A percentile compares a stretch with the other conserved stretches of the same genome.
phyloP scores from a whole-genome alignment of 169 alveolate species.

The Plasmodium knowlesi region DNA sequence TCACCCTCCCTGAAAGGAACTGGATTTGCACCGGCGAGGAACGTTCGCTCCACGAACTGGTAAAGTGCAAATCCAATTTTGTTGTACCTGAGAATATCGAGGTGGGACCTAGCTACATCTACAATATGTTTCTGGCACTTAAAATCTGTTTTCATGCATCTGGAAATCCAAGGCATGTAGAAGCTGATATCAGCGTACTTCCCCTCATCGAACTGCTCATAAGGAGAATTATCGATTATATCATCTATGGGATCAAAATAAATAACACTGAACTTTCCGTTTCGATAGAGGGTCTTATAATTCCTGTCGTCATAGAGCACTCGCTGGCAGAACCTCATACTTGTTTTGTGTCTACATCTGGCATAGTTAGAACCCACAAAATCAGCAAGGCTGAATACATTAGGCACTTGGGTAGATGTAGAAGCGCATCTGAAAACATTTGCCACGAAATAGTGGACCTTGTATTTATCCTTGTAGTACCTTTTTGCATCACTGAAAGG shows the following conservation, averaged over 20 bases:
- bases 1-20: not conserved
- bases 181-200: conserved; percentile 21
- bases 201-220: conserved; percentile 16
- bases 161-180: conserved; percentile 35
- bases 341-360: conserved; percentile 28
- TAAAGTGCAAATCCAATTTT: conserved; percentile 9
- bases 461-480: conserved; percentile 40
- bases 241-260: conserved; percentile 15
- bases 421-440: conserved; percentile 54
- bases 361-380: conserved; percentile 51
- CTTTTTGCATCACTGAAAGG: conserved; percentile 65
- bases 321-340: conserved; percentile 31
- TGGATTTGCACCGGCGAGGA: not conserved
- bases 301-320: conserved; percentile 35
- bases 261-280: conserved; percentile 51
- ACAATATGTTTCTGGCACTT: conserved; percentile 28
- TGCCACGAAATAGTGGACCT: conserved; percentile 33
- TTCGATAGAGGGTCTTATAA: conserved; percentile 43
- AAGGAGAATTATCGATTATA: conserved; percentile 37
- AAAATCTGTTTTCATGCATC: conserved; percentile 25
- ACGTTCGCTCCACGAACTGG: conserved; percentile 13
- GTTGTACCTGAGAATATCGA: conserved; percentile 30
- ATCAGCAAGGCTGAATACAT: conserved; percentile 21
- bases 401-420: not conserved
- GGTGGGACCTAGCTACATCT: conserved; percentile 32